Evolutionary conservation across 345 rosid species (phyloP).

Genomic region (Linum lewisii): DNA sequence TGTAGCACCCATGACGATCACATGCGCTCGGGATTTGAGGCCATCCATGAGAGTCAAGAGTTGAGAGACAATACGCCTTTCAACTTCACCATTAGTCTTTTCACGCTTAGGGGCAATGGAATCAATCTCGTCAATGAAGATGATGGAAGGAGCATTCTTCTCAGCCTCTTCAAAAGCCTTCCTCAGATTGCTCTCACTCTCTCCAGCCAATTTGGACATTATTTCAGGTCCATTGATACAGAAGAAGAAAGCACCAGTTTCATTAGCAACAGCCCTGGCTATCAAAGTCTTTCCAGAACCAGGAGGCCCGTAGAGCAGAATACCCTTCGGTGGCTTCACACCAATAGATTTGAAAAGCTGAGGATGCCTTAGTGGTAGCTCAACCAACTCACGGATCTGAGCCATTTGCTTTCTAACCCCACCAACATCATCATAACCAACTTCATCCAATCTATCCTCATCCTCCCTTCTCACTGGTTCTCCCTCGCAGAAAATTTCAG

Average conservation of each 20-base stretch:
- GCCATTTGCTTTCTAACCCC: conserved; percentile 99
- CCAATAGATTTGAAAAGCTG: conserved; percentile 95
- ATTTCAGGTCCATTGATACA: conserved; percentile 1
- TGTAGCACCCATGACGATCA: background rate
- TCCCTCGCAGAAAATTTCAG: conserved; percentile 96
- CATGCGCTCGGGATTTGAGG: background rate
- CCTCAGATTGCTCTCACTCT: conserved; percentile 2
- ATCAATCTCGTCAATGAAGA: background rate
- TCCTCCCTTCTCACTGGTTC: conserved; percentile 93
- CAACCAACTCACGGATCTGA: conserved; percentile 89
- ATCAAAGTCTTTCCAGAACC: conserved; percentile 3
- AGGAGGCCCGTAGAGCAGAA: conserved; percentile 54
- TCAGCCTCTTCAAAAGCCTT: conserved; percentile 2
- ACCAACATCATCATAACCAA: conserved; percentile 97
- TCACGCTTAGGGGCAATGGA: background rate
- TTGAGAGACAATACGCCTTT: background rate
- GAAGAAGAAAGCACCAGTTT: background rate
- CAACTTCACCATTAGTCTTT: background rate
- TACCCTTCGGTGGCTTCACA: conserved; percentile 97
- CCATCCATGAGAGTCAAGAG: background rate
- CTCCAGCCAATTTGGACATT: conserved; percentile 2
- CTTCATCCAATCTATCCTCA: conserved; percentile 82
- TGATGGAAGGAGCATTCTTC: conserved; percentile 1
- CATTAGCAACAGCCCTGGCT: background rate
- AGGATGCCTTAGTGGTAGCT: conserved; percentile 89